Evolutionary conservation across 2,329 filamentous ascomycete species (phyloP).

Genomic region (Myriangium duriaei): DNA sequence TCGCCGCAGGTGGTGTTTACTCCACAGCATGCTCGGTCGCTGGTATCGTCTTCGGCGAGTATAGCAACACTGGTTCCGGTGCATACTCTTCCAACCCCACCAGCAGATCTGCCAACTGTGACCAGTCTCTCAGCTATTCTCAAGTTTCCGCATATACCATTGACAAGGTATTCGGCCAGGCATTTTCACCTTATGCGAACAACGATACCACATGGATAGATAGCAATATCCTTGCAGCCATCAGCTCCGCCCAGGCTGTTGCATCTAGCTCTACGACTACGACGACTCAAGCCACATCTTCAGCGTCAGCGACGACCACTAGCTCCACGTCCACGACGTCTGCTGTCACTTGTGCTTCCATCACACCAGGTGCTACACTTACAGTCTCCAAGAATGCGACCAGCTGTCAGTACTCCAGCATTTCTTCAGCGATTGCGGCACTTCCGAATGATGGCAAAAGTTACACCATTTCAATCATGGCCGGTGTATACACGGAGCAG

Average conservation of each 20-base stretch:
- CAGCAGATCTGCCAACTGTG: conserved; percentile 22
- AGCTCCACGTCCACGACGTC: conserved; percentile 13
- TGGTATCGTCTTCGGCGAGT: conserved; percentile 33
- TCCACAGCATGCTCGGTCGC: conserved; percentile 12
- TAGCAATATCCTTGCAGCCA: conserved; percentile 20
- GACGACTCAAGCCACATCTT: too few species aligned
- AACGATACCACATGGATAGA: conserved; percentile 28
- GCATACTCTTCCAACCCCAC: conserved; percentile 27
- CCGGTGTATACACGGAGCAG: conserved; percentile 32
- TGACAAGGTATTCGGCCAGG: conserved; percentile 25
- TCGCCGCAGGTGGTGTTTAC: conserved; percentile 28
- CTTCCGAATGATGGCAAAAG: conserved; percentile 30
- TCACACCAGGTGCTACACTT: conserved; percentile 24
- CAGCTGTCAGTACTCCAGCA: conserved; percentile 28
- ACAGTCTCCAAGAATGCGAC: conserved; percentile 19
- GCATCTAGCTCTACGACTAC: conserved; percentile 12
- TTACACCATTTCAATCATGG: conserved; percentile 29
- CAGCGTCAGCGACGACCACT: conserved; percentile 12
- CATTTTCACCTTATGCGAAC: conserved; percentile 23
- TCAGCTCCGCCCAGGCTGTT: conserved; percentile 16
- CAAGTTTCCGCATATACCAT: conserved; percentile 26
- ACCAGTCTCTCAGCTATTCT: conserved; percentile 22
- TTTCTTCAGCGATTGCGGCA: conserved; percentile 33
- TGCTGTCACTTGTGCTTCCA: conserved; percentile 12
- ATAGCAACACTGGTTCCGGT: conserved; percentile 28